Evolutionary conservation across 2,329 filamentous ascomycete species (phyloP), one percentile per base, ranked within the genome.

Genomic region (Penicillium sp.): DNA sequence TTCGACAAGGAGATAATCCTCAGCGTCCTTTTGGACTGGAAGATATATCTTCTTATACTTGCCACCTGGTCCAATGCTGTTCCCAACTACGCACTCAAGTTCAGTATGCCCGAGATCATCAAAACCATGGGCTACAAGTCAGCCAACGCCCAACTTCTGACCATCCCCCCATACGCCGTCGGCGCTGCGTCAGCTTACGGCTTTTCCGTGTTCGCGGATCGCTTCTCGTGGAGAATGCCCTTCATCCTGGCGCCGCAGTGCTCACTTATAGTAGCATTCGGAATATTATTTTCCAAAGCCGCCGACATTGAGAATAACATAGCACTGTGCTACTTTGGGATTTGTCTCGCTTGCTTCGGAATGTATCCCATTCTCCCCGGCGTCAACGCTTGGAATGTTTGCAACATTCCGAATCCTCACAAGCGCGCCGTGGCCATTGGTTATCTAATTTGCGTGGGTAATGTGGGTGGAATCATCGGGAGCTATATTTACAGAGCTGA

Each of bases 21-120:
- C 7, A 65, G 67, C 6, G 73, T 76, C 3, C 46, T 77, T 1
- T 64, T 62, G 6, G 75, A 77, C 57, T 77, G 73, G 68, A 75
- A 78, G 59, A 72, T 77, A 6, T 71, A 70, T 39, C 60, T 71
- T 3, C 63, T 67, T 33, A 69, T 72, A 21, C 61, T 76, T 17
- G 66, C 67, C 44, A 73, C 69, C 57, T 72, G 68, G 67, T 73
- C 65, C 19, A 73, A 73, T 40, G 63, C 71, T 0, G 68, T 72
- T 1, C 68, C 66, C 1, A 68, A 62, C 33, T 63, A 68, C 50
- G 67, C 61, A 0, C 51, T 66, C 28, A 65, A 66, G 38, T 63
- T 66, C 54, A 66, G 59, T 17, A 59, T 68, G 57, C 70, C 72
- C 1, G 63, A 66, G 4, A 73, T 74, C 31, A 68, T 74, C 35